Evolutionary conservation across 2,329 filamentous ascomycete genomes (phyloP), one percentile per base, ranked within the genome.

Genomic region (Helminthosporium solani): DNA sequence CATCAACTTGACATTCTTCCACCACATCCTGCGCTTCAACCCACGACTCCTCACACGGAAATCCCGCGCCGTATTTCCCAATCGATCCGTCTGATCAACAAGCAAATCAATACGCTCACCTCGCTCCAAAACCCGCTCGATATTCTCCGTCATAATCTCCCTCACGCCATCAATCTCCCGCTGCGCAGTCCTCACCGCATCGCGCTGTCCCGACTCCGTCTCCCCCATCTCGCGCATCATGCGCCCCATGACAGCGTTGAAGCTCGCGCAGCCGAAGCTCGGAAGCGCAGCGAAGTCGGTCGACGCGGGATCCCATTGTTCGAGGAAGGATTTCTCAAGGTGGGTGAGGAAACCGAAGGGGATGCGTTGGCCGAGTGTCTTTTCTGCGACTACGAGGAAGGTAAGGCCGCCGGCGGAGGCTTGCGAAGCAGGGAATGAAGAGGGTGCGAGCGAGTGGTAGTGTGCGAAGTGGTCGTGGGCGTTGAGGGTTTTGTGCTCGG

Each of bases 1-100:
- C 90, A 97, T 96, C 58, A 99, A 74, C 76, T 95, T 95, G 36
- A 95, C 81, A 70, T 99, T 97, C 84, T 97, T 97, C 92, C 92
- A 97, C 94, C 94, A 99, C 94, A 99, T 97, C 72, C 86, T 82
- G 66, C 95, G 81, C 75, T 94, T 88, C 60, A 99, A 71, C 1
- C 90, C 90, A 20, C 90, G 78, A 68, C 88, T 95, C 57, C 92
- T 80, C 15, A 97, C 85, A 42, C 94, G 78, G 67, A 99, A 99
- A 68, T 99, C 94, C 60, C 86, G 79, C 42, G 94, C 90, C 68
- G 84, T 94, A 21, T 88, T 89, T 12, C 92, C 94, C 31, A 99
- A 72, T 34, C 90, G 79, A 68, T 96, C 92, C 39, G 95, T 99
- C 83, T 99, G 96, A 70, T 97, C 91, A 18, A 99, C 91, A 36